Conservation (phyloP, 306 rosid genomes). For the Mimosa bimucronata region DNA sequence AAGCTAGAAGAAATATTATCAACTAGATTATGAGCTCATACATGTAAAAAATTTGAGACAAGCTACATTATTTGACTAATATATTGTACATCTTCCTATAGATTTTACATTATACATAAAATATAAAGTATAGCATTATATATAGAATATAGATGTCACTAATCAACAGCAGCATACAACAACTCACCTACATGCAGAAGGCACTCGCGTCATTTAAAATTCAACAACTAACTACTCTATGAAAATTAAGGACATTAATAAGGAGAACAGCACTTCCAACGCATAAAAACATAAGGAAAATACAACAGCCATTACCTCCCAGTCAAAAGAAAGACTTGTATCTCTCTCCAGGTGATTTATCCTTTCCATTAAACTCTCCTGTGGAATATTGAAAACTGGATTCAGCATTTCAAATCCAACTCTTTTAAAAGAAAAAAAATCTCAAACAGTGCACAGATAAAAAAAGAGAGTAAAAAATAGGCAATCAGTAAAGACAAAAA, state of each 20-base stretch:
- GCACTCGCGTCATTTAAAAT: background rate
- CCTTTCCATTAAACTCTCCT: constrained; percentile 68
- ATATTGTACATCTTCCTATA: background rate
- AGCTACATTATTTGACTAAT: background rate
- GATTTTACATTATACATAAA: background rate
- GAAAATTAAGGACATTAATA: constrained; percentile 22
- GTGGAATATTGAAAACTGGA: constrained; percentile 38
- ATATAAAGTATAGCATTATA: background rate
- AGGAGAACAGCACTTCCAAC: constrained; percentile 14
- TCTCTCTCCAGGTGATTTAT: constrained; percentile 57
- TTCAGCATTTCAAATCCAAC: constrained; percentile 35
- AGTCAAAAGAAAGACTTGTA: constrained; percentile 41
- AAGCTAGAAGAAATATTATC: background rate
- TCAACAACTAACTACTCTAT: background rate
- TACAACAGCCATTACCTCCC: constrained; percentile 53
- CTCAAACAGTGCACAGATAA: constrained; percentile 1
- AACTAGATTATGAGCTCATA: background rate
- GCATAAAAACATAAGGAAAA: constrained; percentile 1
- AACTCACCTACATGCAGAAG: constrained; percentile 4
- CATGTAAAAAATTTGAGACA: background rate
- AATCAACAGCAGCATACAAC: background rate
- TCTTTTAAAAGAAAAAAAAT: background rate
- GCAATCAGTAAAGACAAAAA: constrained; percentile 23
- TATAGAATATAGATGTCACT: background rate
- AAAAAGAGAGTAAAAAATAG: constrained; percentile 12